Evolutionary conservation across 2,329 filamentous ascomycete genomes (phyloP).

Genomic region (Penicillium hesseltinei): DNA sequence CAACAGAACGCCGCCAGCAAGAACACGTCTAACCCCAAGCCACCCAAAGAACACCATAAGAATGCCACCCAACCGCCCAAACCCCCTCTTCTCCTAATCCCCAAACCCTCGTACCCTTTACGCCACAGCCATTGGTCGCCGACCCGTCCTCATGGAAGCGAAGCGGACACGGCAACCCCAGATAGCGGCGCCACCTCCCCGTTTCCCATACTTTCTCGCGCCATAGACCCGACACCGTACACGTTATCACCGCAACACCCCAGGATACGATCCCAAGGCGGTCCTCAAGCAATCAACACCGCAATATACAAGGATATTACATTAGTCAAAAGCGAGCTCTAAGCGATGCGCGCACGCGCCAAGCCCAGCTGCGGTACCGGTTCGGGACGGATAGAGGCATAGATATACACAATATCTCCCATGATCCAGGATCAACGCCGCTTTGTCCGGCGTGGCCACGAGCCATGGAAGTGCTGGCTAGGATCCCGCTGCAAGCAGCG

Average conservation of each 20-base stretch:
- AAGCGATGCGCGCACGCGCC: not conserved
- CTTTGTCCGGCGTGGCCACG: constrained; percentile 1
- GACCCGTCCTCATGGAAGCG: constrained; percentile 39
- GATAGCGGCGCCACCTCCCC: constrained; percentile 29
- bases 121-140: constrained; percentile 47
- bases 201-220: not conserved
- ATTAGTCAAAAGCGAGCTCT: not conserved
- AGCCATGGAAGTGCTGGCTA: constrained; percentile 25
- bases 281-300: not conserved
- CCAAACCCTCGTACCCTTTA: constrained; percentile 18
- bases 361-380: not conserved
- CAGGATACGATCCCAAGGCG: not conserved
- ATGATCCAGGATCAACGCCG: not conserved
- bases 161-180: constrained; percentile 44
- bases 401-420: constrained; percentile 27
- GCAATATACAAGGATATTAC: not conserved
- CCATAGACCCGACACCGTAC: constrained; percentile 15
- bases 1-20: constrained; percentile 2
- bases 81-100: not conserved
- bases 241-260: constrained; percentile 8
- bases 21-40: not conserved
- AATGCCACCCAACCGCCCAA: not conserved
- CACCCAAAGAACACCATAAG: not conserved
- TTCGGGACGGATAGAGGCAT: not conserved
- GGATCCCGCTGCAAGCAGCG: constrained; percentile 5